Conservation (phyloP, 2,329 filamentous ascomycete genomes). For the Fusarium globosum region DNA sequence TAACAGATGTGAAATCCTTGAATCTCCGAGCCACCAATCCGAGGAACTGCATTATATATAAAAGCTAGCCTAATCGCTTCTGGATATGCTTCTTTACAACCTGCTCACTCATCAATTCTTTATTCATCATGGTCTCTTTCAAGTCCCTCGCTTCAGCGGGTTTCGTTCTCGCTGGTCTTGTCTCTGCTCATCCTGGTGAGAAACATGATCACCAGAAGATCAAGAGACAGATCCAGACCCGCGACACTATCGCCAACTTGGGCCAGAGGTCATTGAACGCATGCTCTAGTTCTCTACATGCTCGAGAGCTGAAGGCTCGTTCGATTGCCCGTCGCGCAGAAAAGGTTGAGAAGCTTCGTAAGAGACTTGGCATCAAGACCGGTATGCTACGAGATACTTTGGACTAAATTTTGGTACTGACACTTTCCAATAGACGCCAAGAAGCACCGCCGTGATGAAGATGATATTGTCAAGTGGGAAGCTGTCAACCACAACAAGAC, state of each 20-base stretch:
- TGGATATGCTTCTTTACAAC: neutral
- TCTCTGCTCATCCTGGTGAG: slow-evolving; percentile 2
- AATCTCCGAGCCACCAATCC: neutral
- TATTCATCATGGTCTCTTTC: neutral
- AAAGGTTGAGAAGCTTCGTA: slow-evolving; percentile 3
- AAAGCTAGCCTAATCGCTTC: neutral
- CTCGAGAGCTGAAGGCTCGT: neutral
- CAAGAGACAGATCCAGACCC: slow-evolving; percentile 15
- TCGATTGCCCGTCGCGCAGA: slow-evolving; percentile 1
- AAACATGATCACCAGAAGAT: slow-evolving; percentile 10
- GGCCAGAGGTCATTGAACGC: neutral
- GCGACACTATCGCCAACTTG: neutral
- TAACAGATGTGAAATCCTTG: neutral
- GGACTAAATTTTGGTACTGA: neutral
- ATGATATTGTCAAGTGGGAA: slow-evolving; percentile 4
- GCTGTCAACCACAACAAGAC: slow-evolving; percentile 15
- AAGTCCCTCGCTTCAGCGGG: neutral
- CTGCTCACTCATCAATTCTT: neutral
- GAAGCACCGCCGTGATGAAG: slow-evolving; percentile 11
- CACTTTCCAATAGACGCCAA: neutral
- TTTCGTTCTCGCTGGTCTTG: neutral
- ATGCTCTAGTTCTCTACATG: neutral
- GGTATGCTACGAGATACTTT: neutral
- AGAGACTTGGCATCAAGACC: slow-evolving; percentile 9
- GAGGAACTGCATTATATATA: neutral